phyloP scores from a whole-genome alignment of 495 filamentous ascomycete genomes.

The Aspergillus baeticus region DNA sequence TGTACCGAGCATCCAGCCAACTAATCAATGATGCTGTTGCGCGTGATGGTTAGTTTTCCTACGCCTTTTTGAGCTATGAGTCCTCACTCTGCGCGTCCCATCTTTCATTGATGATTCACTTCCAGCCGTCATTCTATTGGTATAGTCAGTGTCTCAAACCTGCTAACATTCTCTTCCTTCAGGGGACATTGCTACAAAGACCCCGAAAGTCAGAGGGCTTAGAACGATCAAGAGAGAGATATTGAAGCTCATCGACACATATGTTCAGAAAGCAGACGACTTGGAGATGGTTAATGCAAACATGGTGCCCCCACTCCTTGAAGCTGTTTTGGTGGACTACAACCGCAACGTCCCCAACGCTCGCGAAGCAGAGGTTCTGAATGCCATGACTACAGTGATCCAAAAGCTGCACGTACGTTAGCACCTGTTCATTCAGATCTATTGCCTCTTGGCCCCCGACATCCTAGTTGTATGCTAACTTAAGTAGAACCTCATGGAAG shows the following conservation, averaged over 20 bases:
- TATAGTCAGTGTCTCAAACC: background rate
- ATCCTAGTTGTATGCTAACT: constrained; percentile 27
- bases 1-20: constrained; percentile 95
- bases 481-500: constrained; percentile 82
- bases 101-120: background rate
- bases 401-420: constrained; percentile 87
- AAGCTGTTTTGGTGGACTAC: constrained; percentile 93
- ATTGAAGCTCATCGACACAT: constrained; percentile 94
- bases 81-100: background rate
- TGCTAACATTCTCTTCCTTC: constrained; percentile 1
- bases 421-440: background rate
- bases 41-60: constrained; percentile 67
- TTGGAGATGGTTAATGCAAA: constrained; percentile 86
- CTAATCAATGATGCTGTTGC: constrained; percentile 91
- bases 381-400: constrained; percentile 96
- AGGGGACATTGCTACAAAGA: constrained; percentile 95
- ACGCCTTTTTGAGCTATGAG: background rate
- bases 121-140: background rate
- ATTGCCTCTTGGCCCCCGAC: background rate
- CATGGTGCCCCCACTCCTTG: constrained; percentile 94
- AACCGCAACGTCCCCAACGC: constrained; percentile 95
- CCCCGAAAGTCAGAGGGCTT: constrained; percentile 90
- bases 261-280: constrained; percentile 97
- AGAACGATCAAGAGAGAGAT: constrained; percentile 99
- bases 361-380: constrained; percentile 93